Conservation (phyloP, 2,329 filamentous ascomycete species). For the Nannizziopsis arthrosporioides region DNA sequence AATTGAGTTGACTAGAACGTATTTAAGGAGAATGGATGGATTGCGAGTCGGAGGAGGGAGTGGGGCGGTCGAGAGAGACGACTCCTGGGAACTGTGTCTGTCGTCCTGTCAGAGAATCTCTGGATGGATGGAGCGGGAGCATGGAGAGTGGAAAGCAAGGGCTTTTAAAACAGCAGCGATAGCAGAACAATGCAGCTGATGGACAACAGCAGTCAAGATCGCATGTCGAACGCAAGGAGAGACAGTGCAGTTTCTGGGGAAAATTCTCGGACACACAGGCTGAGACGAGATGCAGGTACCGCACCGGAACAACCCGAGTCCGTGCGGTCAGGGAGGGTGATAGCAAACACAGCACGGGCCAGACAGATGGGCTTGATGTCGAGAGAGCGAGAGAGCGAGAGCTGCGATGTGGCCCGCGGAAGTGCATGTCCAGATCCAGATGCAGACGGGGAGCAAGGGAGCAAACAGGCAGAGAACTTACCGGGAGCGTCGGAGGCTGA, state of each 20-base stretch:
- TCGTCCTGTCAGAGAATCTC: too few species aligned
- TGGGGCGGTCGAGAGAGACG: background rate
- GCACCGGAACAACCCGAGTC: background rate
- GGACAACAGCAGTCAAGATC: background rate
- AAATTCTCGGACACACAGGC: too few species aligned
- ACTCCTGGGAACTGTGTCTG: background rate
- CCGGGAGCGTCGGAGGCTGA: too few species aligned
- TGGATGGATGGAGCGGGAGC: background rate
- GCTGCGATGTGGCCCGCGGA: too few species aligned
- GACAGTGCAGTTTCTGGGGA: background rate
- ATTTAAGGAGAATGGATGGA: background rate
- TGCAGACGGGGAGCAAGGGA: too few species aligned
- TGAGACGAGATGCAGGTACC: background rate
- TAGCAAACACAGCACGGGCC: constrained; percentile 7
- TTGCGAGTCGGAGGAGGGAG: too few species aligned
- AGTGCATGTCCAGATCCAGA: too few species aligned
- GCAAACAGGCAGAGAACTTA: too few species aligned
- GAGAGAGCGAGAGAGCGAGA: too few species aligned
- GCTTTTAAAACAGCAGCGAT: too few species aligned
- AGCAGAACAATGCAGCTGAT: too few species aligned
- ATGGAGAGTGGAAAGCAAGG: too few species aligned
- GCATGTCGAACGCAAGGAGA: background rate
- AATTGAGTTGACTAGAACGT: background rate
- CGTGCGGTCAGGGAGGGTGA: background rate
- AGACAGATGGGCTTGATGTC: background rate